Percentiles rank a stretch among this genome's conserved stretches.
Evolutionary conservation across 2,329 filamentous ascomycete genomes (phyloP).

Genomic region (Fulvia fulva): DNA sequence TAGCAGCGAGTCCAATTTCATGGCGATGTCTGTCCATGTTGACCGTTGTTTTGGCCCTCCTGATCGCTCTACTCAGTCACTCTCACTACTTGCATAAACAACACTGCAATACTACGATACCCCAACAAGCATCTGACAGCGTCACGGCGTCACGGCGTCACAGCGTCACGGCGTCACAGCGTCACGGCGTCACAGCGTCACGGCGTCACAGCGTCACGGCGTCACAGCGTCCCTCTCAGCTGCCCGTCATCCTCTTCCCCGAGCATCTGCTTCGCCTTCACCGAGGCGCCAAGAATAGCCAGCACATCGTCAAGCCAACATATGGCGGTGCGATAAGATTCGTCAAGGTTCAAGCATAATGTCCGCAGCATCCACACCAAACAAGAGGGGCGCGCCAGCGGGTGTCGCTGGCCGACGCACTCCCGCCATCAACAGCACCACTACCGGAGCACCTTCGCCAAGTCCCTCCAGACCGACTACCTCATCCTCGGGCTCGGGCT

Average conservation of each 20-base stretch:
- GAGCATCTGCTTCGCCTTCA: neutral
- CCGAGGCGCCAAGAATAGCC: neutral
- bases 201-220: too few relatives aligned
- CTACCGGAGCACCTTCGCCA: slow-evolving; percentile 9
- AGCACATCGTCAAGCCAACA: neutral
- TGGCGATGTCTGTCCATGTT: too few relatives aligned
- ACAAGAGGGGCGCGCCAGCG: slow-evolving; percentile 17
- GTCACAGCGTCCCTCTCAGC: too few relatives aligned
- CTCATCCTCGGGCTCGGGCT: slow-evolving; percentile 9
- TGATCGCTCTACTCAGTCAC: neutral
- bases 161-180: too few relatives aligned
- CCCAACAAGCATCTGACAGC: neutral
- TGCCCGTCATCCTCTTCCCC: too few relatives aligned
- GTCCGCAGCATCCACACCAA: slow-evolving; percentile 16
- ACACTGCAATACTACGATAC: neutral
- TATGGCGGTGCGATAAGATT: neutral
- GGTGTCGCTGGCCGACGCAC: slow-evolving; percentile 17
- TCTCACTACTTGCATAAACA: neutral
- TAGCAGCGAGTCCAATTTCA: neutral
- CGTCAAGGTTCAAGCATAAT: slow-evolving; percentile 1
- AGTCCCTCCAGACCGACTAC: slow-evolving; percentile 24
- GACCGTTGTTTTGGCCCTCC: neutral
- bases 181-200: too few relatives aligned
- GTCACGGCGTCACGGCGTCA: too few relatives aligned
- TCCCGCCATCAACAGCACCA: slow-evolving; percentile 14